Evolutionary conservation across 306 rosid species (phyloP), one percentile per base, ranked within the genome.

Genomic region (Gastrolobium villosum): DNA sequence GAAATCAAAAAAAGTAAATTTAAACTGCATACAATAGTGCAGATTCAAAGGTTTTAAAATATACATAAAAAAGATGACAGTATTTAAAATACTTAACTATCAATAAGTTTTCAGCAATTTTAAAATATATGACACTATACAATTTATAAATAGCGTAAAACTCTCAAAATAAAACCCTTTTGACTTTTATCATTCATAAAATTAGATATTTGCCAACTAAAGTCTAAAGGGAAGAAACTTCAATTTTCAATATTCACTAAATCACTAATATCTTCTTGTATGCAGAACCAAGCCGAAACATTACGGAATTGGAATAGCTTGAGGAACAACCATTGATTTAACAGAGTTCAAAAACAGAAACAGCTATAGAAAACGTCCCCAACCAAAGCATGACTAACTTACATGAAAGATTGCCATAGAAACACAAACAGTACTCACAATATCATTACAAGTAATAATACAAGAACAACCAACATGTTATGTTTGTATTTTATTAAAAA

Each of bases 381-480:
- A 67, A 20, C 40, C 30, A 45, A 26, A 49, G 72, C 62, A 57
- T 54, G 54, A 68, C 11, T 5, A 20, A 20, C 26, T 20, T 20
- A 20, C 26, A 20, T 9, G 44, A 59, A 32, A 60, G 60, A 61
- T 71, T 57, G 60, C 43, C 34, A 78, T 1, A 44, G 37, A 68
- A 70, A 32, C 60, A 65, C 65, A 63, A 54, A 53, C 48, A 14
- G 50, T 63, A 68, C 75, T 62, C 14, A 2, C 74, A 57, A 5
- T 15, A 39, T 64, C 6, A 72, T n/a, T 49, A 49, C 5, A 11
- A 34, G 46, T 45, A 5, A 67, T 34, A 65, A 11, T 57, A 39
- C 74, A 50, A 78, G 70, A 65, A 60, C 34, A 53, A 75, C 35
- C 75, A 48, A 76, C 65, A 62, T 60, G 62, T 10, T 50, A 57